Conservation (phyloP, 2,329 filamentous ascomycete genomes). For the Neodidymelliopsis sp. region DNA sequence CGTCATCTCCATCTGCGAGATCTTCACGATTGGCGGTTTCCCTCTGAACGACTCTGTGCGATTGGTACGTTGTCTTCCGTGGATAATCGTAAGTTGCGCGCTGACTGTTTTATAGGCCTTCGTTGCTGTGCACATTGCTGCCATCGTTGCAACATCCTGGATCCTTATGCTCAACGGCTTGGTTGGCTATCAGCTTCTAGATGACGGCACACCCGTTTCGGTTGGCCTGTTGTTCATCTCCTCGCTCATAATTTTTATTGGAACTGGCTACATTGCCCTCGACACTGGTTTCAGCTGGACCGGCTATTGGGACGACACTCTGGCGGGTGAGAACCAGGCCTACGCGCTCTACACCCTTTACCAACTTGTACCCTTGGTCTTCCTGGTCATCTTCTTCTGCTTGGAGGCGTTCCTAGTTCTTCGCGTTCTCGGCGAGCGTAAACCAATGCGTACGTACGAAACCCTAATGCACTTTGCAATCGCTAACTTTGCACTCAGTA, state of each 20-base stretch:
- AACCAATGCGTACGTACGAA: slow-evolving; percentile 78
- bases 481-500: slow-evolving; percentile 55
- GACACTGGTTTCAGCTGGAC: slow-evolving; percentile 92
- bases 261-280: slow-evolving; percentile 93
- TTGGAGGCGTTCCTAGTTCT: slow-evolving; percentile 86
- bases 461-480: neutral
- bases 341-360: slow-evolving; percentile 95
- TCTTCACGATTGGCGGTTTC: slow-evolving; percentile 93
- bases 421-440: slow-evolving; percentile 82
- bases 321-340: slow-evolving; percentile 65
- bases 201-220: slow-evolving; percentile 89
- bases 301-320: slow-evolving; percentile 69
- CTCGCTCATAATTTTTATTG: slow-evolving; percentile 76
- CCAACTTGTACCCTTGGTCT: slow-evolving; percentile 85
- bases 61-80: slow-evolving; percentile 64
- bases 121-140: slow-evolving; percentile 86
- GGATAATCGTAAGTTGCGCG: neutral
- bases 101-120: slow-evolving; percentile 69
- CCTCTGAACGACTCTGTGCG: slow-evolving; percentile 75
- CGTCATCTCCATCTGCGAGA: slow-evolving; percentile 90
- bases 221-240: slow-evolving; percentile 77
- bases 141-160: slow-evolving; percentile 89
- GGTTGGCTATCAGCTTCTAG: slow-evolving; percentile 90
- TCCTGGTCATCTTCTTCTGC: slow-evolving; percentile 85
- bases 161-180: slow-evolving; percentile 89